Evolutionary conservation across 495 filamentous ascomycete species (phyloP), one percentile per base, ranked within the genome.

Genomic region (Penicillium chermesinum): DNA sequence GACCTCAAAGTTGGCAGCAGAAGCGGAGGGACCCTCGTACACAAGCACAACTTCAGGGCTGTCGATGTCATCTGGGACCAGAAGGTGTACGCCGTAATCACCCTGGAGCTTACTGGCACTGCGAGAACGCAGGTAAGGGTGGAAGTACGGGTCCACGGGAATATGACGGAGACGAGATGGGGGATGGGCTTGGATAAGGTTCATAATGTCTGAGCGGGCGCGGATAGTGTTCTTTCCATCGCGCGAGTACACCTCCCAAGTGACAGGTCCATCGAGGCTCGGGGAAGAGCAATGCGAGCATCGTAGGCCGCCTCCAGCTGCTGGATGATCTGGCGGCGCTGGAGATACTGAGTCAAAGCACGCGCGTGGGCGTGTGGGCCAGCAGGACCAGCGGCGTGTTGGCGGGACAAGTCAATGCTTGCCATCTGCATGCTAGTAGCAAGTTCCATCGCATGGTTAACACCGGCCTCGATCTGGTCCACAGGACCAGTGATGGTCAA

Each of bases 211-310:
- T 12, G 80, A 80, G 43, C 86, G 83, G 19, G 89, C 89, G 48
- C 83, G 82, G 55, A 91, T 83, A 6, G 79, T 79, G 59, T 87
- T 93, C 75, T 89, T 93, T 49, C 82, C 83, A 54, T 94, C 86
- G 34, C 86, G 77, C 3, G 88, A 84, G 65, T 87, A 95, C 12
- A 96, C 75, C 61, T 93, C 83, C 88, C 88, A 95, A 0, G 81
- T 80, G 30, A 79, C 71, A 10, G 78, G 77, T n/a, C 74, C 78
- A 48, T 86, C 79, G 14, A 76, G 69, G 14, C 72, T 71, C 22
- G 75, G 79, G 89, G 86, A 0, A 89, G 78, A 36, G 86, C 84
- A 57, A 98, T 90, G 55, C 87, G 84, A 16, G 90, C 82, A 50
- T 89, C 79, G 57, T 91, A 86, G 16, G 79, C 64, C 37, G 73